These are phyloP conservation scores for Citrus trifoliata DNA, from an alignment of 345 rosid genomes.

Conservation along the genomic window DNA sequence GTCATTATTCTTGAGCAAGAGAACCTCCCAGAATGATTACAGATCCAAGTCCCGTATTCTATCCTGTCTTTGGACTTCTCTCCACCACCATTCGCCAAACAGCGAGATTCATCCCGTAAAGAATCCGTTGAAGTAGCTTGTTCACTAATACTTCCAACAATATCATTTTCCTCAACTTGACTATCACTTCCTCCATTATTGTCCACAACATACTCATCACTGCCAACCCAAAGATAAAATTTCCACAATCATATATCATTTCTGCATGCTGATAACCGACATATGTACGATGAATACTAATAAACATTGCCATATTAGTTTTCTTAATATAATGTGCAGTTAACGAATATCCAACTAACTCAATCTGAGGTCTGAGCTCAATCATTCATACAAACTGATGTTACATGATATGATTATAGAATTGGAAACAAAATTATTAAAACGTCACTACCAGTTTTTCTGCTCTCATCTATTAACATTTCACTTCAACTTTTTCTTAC, in stretches of 20 bases:
- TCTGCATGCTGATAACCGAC: neutral
- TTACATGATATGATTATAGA: neutral
- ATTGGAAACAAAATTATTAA: neutral
- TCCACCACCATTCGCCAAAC: slow-evolving; percentile 13
- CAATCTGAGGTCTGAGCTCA: neutral
- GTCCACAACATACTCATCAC: slow-evolving; percentile 35
- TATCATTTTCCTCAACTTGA: slow-evolving; percentile 18
- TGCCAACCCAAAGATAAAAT: slow-evolving; percentile 22
- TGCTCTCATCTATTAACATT: no score
- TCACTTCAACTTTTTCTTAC: no score
- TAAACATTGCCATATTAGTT: neutral
- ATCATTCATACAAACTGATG: neutral
- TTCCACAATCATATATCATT: neutral
- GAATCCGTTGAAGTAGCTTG: slow-evolving; percentile 3
- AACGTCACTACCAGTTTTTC: neutral
- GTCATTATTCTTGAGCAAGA: slow-evolving; percentile 45
- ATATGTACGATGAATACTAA: neutral
- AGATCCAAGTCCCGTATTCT: slow-evolving; percentile 29
- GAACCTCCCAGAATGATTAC: slow-evolving; percentile 38
- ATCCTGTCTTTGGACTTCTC: slow-evolving; percentile 14
- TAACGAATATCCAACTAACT: neutral
- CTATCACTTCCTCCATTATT: slow-evolving; percentile 14
- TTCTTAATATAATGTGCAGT: neutral
- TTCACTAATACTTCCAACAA: slow-evolving; percentile 5
- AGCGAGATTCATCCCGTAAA: slow-evolving; percentile 19